A percentile compares a stretch with the other conserved stretches of the same genome.
Evolutionary conservation across 495 filamentous ascomycete genomes (phyloP).

Genomic region (Astrothelium subdiscretum): DNA sequence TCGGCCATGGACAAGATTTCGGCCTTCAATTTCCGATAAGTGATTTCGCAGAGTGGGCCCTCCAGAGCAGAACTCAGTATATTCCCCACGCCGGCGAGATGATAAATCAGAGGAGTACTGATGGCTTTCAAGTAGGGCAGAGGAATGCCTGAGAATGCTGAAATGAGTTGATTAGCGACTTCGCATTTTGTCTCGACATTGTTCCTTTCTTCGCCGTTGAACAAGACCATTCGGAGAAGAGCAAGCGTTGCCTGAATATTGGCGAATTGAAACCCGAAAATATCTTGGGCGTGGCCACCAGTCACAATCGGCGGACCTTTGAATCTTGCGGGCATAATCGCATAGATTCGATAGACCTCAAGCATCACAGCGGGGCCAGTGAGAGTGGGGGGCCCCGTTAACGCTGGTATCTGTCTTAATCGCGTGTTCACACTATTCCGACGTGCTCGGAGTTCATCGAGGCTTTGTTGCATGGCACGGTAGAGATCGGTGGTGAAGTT

Average conservation of each 20-base stretch:
- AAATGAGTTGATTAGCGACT: conserved; percentile 37
- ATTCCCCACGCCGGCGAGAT: conserved; percentile 38
- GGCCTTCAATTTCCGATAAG: conserved; percentile 34
- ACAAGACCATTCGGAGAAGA: conserved; percentile 38
- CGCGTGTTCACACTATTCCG: background rate
- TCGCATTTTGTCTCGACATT: conserved; percentile 36
- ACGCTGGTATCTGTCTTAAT: background rate
- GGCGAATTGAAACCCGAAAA: conserved; percentile 41
- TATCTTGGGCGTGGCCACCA: conserved; percentile 26
- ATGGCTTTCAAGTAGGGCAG: conserved; percentile 37
- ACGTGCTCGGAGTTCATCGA: conserved; percentile 23
- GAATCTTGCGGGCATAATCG: conserved; percentile 30
- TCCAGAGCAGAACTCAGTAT: conserved; percentile 41
- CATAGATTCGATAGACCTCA: conserved; percentile 31
- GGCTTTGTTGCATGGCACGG: conserved; percentile 36
- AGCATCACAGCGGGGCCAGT: conserved; percentile 26
- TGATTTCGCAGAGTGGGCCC: conserved; percentile 35
- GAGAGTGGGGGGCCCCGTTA: background rate
- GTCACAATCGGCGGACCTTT: conserved; percentile 25
- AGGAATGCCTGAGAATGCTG: conserved; percentile 35
- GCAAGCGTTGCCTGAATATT: conserved; percentile 41
- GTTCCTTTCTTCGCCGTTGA: conserved; percentile 29
- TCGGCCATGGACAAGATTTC: conserved; percentile 38
- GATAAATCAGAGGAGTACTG: conserved; percentile 39
- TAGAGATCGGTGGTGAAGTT: conserved; percentile 43